Evolutionary conservation across 441 rosid species (phyloP), one percentile per base, ranked within the genome.

Genomic region (Pelargonium fulgidum): DNA sequence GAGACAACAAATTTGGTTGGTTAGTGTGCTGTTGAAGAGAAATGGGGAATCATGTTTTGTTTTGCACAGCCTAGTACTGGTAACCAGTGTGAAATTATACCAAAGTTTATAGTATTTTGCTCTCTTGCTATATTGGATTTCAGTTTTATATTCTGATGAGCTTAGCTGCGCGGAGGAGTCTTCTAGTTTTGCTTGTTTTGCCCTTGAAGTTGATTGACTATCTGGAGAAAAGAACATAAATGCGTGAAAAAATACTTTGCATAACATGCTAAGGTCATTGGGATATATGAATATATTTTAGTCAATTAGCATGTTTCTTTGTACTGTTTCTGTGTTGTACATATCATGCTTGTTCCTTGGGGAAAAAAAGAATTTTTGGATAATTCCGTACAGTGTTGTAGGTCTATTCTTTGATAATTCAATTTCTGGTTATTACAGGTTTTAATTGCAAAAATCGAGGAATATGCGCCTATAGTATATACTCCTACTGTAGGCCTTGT

Each of bases 401-500:
- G 62, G 14, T 56, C 13, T 20, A 19, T 56, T 56, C 11, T 12
- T 1, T 56, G 29, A 54, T 62, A 17, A 58, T 20, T 33, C 41
- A 59, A 14, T 50, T 72, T 76, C 22, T 68, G 24, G 70, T 45
- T 79, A 65, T 67, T 67, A 64, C 88, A 94, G 99, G 97, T 94
- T 81, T 83, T 94, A 77, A 89, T 94, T 75, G 89, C 85, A 58
- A 89, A 94, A 70, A 94, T 94, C 66, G 90, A 84, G 82, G 99
- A 94, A 83, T 92, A 94, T 85, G 99, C 99, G 52, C 99, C 99
- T 14, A 83, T 94, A 61, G 99, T 94, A n/a, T 94, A 94, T 68
- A 94, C 98, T n/a, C 99, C 99, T 59, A 94, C 98, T 3, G 99
- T 94, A 3, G 99, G 98, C 68, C 98, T 89, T 72, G 98, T 92